Evolutionary conservation across 2,329 filamentous ascomycete species (phyloP).

Genomic region (Aspergillus pseudotamarii): DNA sequence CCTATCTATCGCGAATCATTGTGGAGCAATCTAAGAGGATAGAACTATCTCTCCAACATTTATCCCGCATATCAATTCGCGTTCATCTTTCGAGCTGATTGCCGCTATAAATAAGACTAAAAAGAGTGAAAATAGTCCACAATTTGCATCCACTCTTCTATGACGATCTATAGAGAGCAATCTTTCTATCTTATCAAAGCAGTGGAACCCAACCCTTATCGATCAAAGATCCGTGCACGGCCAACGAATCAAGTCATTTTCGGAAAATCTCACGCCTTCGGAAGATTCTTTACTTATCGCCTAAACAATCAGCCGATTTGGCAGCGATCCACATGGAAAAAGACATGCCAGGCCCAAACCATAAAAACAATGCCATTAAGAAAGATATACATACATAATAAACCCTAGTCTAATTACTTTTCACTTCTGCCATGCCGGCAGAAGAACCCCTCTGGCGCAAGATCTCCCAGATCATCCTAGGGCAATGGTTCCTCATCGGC

Average conservation of each 20-base stretch:
- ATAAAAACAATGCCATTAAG: background rate
- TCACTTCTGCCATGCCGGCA: background rate
- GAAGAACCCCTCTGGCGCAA: constrained; percentile 1
- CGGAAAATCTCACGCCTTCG: background rate
- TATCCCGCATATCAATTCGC: no score
- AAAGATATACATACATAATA: background rate
- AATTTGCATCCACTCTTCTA: no score
- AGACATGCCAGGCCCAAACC: background rate
- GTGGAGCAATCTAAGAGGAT: no score
- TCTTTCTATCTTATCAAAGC: background rate
- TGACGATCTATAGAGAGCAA: no score
- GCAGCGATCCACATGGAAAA: background rate
- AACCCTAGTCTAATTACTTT: background rate
- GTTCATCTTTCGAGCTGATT: no score
- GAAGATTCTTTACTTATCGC: background rate
- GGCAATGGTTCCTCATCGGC: background rate
- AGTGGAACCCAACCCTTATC: background rate
- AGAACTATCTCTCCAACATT: no score
- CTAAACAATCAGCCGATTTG: background rate
- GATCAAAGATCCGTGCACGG: background rate
- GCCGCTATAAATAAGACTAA: no score
- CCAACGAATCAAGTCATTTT: background rate
- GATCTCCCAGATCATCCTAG: background rate
- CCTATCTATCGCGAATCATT: no score
- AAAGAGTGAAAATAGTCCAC: no score